phyloP scores from a whole-genome alignment of 306 rosid genomes.

The Biancaea sappan region DNA sequence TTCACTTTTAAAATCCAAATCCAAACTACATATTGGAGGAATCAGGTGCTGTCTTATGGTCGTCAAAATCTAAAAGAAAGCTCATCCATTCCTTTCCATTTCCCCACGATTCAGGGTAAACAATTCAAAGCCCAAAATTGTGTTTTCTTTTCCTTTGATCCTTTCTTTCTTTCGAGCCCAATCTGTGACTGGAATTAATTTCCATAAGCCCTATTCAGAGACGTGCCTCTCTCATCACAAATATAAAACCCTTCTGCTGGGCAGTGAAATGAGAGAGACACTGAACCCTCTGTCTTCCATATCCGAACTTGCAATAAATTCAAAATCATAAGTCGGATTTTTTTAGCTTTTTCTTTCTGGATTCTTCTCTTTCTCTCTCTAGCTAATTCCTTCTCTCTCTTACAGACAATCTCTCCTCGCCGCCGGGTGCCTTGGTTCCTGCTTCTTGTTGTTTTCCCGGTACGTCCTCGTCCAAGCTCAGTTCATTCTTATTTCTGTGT shows the following conservation, averaged over 20 bases:
- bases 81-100: not conserved
- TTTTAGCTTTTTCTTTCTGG: not conserved
- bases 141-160: not conserved
- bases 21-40: not conserved
- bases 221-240: not conserved
- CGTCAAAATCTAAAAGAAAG: not conserved
- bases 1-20: not conserved
- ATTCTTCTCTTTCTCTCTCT: not conserved
- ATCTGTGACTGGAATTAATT: not conserved
- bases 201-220: not conserved
- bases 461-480: not conserved
- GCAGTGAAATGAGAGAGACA: not conserved
- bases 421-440: not conserved
- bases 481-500: not conserved
- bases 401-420: not conserved
- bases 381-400: not conserved
- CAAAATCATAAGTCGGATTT: not conserved
- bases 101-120: not conserved
- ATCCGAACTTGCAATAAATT: not conserved
- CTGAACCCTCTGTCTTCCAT: not conserved
- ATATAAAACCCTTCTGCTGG: not conserved
- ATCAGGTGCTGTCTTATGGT: not conserved
- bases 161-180: not conserved
- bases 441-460: not conserved
- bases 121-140: not conserved